Conservation (phyloP, 192 early-diverging fungal genomes). For the Podila minutissima region DNA sequence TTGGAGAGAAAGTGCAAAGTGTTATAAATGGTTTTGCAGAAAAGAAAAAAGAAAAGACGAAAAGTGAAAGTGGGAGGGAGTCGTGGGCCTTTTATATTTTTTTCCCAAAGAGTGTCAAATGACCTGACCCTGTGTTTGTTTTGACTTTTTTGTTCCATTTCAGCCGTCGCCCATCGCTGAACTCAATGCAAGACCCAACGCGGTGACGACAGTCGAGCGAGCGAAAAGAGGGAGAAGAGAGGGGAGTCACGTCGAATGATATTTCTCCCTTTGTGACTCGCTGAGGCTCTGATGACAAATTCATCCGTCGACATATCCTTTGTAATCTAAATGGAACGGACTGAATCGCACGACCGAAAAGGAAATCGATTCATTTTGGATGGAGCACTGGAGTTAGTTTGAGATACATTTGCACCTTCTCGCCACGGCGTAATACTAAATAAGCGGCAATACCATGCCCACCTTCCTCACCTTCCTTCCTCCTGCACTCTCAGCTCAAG, state of each 20-base stretch:
- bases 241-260: too few species aligned
- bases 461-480: too few species aligned
- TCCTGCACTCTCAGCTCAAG: too few species aligned
- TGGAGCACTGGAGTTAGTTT: not conserved
- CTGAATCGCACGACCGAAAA: not conserved
- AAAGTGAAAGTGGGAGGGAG: not conserved
- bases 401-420: too few species aligned
- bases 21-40: not conserved
- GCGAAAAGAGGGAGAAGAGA: too few species aligned
- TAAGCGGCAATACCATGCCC: too few species aligned
- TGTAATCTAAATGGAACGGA: not conserved
- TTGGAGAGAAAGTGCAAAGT: not conserved
- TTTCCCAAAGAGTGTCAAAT: not conserved
- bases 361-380: not conserved
- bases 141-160: too few species aligned
- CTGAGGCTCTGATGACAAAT: not conserved
- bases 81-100: not conserved
- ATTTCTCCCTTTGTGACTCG: not conserved
- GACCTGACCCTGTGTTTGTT: not conserved
- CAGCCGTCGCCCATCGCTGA: too few species aligned
- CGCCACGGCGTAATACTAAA: too few species aligned
- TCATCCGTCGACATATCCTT: not conserved
- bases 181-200: too few species aligned
- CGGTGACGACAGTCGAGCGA: too few species aligned
- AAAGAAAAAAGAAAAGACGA: not conserved